Conservation (phyloP, 1,284 basidiomycete species). For the Anthracocystis setariae region DNA sequence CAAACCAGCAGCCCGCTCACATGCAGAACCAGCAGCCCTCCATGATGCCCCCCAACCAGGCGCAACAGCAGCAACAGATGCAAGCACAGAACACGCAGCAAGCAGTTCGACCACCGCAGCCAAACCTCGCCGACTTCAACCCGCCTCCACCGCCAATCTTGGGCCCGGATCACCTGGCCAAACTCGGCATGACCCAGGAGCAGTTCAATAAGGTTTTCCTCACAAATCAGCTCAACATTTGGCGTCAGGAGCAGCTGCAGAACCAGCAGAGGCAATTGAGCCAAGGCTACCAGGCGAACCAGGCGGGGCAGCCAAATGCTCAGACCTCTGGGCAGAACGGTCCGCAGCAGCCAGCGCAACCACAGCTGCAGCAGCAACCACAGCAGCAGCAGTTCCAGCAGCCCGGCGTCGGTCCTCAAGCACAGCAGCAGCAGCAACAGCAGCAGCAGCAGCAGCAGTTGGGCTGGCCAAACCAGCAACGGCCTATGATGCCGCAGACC, state of each 20-base stretch:
- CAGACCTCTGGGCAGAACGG: conserved; percentile 18
- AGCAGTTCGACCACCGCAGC: conserved; percentile 16
- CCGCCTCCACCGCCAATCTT: conserved; percentile 48
- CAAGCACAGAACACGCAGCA: conserved; percentile 23
- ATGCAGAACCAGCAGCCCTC: conserved; percentile 24
- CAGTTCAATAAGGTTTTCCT: conserved; percentile 53
- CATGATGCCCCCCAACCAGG: conserved; percentile 38
- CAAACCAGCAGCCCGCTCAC: conserved; percentile 28
- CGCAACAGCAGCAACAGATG: conserved; percentile 29
- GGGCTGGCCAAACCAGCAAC: conserved; percentile 37
- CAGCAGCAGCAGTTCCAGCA: conserved; percentile 16
- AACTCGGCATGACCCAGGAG: conserved; percentile 48
- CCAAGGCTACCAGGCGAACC: conserved; percentile 29
- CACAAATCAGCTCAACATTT: conserved; percentile 40
- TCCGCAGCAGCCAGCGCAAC: conserved; percentile 29
- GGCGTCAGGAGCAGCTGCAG: conserved; percentile 46
- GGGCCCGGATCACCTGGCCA: conserved; percentile 48
- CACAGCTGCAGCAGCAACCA: conserved; percentile 16
- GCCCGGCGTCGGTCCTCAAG: conserved; percentile 5
- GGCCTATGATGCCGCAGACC: conserved; percentile 24
- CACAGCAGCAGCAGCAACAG: conserved; percentile 8
- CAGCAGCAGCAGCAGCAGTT: conserved; percentile 19
- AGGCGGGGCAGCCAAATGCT: conserved; percentile 7
- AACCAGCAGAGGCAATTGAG: conserved; percentile 45
- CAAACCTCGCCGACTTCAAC: conserved; percentile 43